Percentiles rank a stretch among this genome's conserved stretches.
Evolutionary conservation across 192 early-diverging fungal species (phyloP).

Genomic region (Oehlia diaphana): DNA sequence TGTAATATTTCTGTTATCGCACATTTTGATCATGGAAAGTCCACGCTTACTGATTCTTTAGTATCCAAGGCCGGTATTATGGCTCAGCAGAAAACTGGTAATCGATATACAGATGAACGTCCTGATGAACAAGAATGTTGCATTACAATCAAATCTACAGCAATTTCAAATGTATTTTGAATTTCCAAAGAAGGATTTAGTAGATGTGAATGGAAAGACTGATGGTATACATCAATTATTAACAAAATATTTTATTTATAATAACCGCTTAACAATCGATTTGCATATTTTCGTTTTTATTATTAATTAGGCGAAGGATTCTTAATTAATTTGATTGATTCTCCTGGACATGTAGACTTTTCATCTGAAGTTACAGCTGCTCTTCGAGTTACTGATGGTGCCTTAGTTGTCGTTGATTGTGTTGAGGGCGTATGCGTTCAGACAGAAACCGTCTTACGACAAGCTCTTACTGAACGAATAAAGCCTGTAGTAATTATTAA

Average conservation of each 20-base stretch:
- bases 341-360: conserved; percentile 99
- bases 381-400: conserved; percentile 99
- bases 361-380: conserved; percentile 98
- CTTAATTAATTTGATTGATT: conserved; percentile 29
- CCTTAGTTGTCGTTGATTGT: conserved; percentile 97
- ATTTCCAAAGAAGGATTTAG: conserved; percentile 79
- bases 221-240: conserved; percentile 52
- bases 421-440: conserved; percentile 98
- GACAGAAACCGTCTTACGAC: conserved; percentile 98
- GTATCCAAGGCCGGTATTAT: conserved; percentile 99
- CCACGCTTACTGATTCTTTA: conserved; percentile 92
- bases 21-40: conserved; percentile 99
- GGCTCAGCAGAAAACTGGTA: conserved; percentile 89
- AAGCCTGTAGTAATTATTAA: conserved; percentile 98
- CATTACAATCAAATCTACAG: conserved; percentile 99
- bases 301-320: too few species aligned
- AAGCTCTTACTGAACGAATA: conserved; percentile 95
- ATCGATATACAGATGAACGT: conserved; percentile 97
- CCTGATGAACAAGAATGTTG: conserved; percentile 98
- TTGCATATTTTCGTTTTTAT: too few species aligned
- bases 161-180: conserved; percentile 99
- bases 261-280: too few species aligned
- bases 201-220: conserved; percentile 85
- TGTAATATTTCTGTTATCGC: conserved; percentile 99
- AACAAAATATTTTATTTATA: too few species aligned